Evolutionary conservation across 139 green algal species (phyloP).

Genomic region (Volvox reticuliferus): DNA sequence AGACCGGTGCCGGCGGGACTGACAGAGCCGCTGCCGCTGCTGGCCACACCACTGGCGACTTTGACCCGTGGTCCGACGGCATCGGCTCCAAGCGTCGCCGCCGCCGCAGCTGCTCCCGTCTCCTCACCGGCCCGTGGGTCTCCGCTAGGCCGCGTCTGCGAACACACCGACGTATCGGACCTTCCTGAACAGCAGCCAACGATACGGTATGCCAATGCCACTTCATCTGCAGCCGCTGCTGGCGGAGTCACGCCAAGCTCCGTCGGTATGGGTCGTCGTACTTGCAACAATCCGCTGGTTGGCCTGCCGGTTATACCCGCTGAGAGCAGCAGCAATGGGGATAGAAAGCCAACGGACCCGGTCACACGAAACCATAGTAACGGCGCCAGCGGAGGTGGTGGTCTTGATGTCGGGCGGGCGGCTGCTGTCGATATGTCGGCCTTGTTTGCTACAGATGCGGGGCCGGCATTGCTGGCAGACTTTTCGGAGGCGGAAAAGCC

Average conservation of each 20-base stretch:
- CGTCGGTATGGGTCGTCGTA: neutral
- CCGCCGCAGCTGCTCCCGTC: neutral
- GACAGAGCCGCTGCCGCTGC: neutral
- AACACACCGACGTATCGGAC: neutral
- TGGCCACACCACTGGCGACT: neutral
- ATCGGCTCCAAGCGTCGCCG: neutral
- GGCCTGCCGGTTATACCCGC: neutral
- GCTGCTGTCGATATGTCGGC: neutral
- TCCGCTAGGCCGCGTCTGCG: neutral
- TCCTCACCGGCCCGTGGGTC: neutral
- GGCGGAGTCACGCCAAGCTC: neutral
- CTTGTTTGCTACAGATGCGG: neutral
- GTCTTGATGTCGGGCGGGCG: neutral
- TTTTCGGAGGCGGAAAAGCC: neutral
- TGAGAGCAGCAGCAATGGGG: neutral
- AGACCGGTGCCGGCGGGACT: too few relatives aligned
- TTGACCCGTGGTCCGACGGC: too few relatives aligned
- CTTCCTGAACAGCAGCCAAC: neutral
- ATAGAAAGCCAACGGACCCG: neutral
- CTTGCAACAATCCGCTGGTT: neutral
- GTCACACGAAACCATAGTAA: neutral
- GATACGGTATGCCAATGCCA: neutral
- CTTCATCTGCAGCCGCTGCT: neutral
- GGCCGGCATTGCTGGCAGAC: neutral
- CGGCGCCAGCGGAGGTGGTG: neutral